These are phyloP conservation scores for Debaryomyces subglobosus DNA, from an alignment of 1,139 yeast genomes.

Conservation along the genomic window DNA sequence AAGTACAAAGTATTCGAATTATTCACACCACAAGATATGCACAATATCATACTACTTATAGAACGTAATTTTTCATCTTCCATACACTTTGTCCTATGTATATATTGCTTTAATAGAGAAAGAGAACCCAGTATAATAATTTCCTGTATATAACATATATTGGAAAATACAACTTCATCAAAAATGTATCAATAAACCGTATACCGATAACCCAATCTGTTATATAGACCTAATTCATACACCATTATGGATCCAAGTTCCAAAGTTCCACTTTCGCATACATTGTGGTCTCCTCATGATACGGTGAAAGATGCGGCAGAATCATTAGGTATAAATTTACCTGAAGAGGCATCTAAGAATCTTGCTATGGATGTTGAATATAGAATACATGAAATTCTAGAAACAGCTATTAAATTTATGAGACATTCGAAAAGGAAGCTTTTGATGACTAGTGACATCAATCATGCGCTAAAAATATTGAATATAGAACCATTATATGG, in stretches of 20 bases:
- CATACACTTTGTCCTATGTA: background rate
- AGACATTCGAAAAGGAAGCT: conserved; percentile 87
- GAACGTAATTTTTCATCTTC: background rate
- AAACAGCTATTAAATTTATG: conserved; percentile 95
- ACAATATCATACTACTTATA: background rate
- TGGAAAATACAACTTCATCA: background rate
- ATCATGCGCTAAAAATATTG: conserved; percentile 77
- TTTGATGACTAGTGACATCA: conserved; percentile 79
- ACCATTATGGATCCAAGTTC: conserved; percentile 38
- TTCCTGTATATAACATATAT: conserved; percentile 1
- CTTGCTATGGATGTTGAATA: conserved; percentile 99
- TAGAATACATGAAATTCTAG: conserved; percentile 91
- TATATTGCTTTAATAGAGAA: background rate
- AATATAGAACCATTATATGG: conserved; percentile 90
- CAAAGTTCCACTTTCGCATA: conserved; percentile 70
- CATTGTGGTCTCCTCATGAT: conserved; percentile 97
- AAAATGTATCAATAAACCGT: background rate
- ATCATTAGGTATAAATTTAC: conserved; percentile 78
- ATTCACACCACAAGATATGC: background rate
- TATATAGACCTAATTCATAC: background rate
- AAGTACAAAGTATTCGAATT: background rate
- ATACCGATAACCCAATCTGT: background rate
- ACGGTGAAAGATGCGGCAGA: conserved; percentile 97
- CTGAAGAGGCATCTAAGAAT: conserved; percentile 92
- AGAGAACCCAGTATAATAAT: background rate